Base-by-base conservation (phyloP, 257 asterid genomes). In the Verbascum thapsus region DNA sequence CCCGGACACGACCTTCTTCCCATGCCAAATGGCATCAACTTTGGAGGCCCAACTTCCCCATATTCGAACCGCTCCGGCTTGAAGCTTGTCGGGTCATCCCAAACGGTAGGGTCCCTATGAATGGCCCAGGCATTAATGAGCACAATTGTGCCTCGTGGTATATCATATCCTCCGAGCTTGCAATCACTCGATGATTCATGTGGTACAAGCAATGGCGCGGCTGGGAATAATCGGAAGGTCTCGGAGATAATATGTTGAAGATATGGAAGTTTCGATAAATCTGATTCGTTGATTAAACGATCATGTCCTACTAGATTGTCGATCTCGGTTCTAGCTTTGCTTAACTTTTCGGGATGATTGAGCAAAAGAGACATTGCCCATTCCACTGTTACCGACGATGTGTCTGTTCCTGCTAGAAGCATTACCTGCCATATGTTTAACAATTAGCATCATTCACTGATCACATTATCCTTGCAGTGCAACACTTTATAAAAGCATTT, bases 311-410 rank as follows among this genome's bases (percentile, higher is more conserved):
- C 70, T 3, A 69, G 19, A 1, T n/a, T 45, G 71, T 84, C 85
- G 0, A 88, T 19, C 66, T 88, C 95, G 1, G 50, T 64, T 73
- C 77, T 78, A 9, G 91, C 91, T 72, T 75, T 82, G 5, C 76
- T 61, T 23, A 82, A n/a, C 60, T 66, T 74, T 6, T 75, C 74
- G 0, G 88, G 95, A 64, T 83, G 75, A 72, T 85, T 85, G n/a
- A 88, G 82, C 30, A 88, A 58, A 19, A 69, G 74, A 0, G 89
- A 69, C 77, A 85, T 78, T 1, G 89, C 91, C 90, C 95, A 85
- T 71, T 88, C 90, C 2, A 85, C 20, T 0, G 88, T 85, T 53
- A 62, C 79, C 0, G 87, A 39, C 20, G 91, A 71, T 0, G 94
- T 80, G 67, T 82, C 83, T 8, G 83, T 76, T 8, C 94, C 87